phyloP scores from a whole-genome alignment of 805 yeast species.

The Kazachstania bromeliacearum region DNA sequence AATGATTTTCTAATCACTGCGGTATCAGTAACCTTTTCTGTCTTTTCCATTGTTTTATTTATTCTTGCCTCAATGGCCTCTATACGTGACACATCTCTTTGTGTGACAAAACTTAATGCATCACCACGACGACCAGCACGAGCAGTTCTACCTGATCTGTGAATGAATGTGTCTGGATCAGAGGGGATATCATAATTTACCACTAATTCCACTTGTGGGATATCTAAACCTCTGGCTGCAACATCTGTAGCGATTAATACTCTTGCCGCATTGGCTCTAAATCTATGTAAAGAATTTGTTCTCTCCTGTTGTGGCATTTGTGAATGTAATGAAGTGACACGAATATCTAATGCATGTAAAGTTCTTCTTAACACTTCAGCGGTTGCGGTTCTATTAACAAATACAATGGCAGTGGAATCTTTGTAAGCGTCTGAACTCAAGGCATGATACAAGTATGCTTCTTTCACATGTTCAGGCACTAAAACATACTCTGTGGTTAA shows the following conservation, averaged over 20 bases:
- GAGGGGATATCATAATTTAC: constrained; percentile 90
- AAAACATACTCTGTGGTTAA: constrained; percentile 57
- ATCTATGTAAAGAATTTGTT: constrained; percentile 82
- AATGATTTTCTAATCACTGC: constrained; percentile 65
- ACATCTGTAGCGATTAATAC: constrained; percentile 93
- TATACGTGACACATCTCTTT: constrained; percentile 72
- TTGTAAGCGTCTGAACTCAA: constrained; percentile 53
- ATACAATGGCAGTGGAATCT: constrained; percentile 68
- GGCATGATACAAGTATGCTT: constrained; percentile 69
- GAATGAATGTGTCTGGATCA: constrained; percentile 93
- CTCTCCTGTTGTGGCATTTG: constrained; percentile 91
- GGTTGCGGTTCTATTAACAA: constrained; percentile 82
- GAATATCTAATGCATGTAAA: constrained; percentile 58
- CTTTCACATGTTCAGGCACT: constrained; percentile 82
- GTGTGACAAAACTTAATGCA: constrained; percentile 72
- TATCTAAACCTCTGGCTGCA: constrained; percentile 95
- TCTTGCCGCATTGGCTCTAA: constrained; percentile 89
- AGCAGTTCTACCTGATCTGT: constrained; percentile 97
- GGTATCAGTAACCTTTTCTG: constrained; percentile 63
- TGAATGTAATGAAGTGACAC: constrained; percentile 87
- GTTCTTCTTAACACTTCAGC: constrained; percentile 83
- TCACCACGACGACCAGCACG: constrained; percentile 92
- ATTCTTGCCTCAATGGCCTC: constrained; percentile 82
- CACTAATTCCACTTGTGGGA: constrained; percentile 85
- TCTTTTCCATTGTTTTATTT: constrained; percentile 67